These are phyloP conservation scores for Panaeolus papilionaceus DNA, from an alignment of 768 basidiomycete species.

Conservation along the genomic window DNA sequence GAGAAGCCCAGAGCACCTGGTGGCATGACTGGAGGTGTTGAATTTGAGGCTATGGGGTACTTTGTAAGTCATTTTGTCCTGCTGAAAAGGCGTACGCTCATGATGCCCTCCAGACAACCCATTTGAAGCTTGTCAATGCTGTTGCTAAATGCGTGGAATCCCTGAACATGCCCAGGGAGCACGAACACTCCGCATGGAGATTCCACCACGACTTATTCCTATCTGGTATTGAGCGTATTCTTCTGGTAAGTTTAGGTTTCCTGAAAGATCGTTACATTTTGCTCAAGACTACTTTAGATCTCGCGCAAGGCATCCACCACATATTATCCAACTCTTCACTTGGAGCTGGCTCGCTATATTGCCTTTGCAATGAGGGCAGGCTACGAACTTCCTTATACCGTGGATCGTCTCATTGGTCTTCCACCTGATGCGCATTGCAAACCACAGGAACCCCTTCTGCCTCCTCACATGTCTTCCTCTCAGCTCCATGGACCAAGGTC, in stretches of 20 bases:
- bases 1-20: slow-evolving; percentile 94
- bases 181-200: slow-evolving; percentile 78
- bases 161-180: slow-evolving; percentile 67
- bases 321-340: slow-evolving; percentile 94
- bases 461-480: background rate
- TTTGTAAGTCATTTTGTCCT: slow-evolving; percentile 63
- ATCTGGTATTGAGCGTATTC: slow-evolving; percentile 89
- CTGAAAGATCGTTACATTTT: slow-evolving; percentile 4
- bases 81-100: background rate
- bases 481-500: slow-evolving; percentile 22
- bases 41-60: slow-evolving; percentile 96
- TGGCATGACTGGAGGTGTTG: slow-evolving; percentile 98
- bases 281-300: slow-evolving; percentile 56
- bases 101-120: slow-evolving; percentile 66
- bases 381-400: slow-evolving; percentile 81
- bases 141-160: slow-evolving; percentile 71
- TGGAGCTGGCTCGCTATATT: slow-evolving; percentile 92
- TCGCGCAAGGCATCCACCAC: slow-evolving; percentile 93
- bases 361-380: slow-evolving; percentile 66
- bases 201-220: slow-evolving; percentile 90
- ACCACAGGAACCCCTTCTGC: slow-evolving; percentile 28
- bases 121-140: slow-evolving; percentile 87
- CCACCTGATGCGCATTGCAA: slow-evolving; percentile 74
- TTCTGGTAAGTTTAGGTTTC: slow-evolving; percentile 66
- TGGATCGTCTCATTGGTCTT: slow-evolving; percentile 78